Base-by-base conservation (phyloP, 345 rosid species). In the Populus deltoides region DNA sequence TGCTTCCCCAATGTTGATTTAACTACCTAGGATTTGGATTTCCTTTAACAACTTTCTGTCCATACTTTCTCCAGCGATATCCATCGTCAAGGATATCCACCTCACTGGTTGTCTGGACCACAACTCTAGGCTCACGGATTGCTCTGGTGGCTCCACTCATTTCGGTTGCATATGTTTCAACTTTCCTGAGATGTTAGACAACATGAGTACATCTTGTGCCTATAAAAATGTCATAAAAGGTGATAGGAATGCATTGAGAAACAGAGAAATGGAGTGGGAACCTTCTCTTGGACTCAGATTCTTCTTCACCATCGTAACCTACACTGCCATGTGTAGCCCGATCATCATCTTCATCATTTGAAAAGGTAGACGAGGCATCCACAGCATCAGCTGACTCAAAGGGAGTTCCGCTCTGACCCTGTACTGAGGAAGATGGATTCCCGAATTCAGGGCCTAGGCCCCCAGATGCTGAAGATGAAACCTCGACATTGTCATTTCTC, bases 21-120 rank as follows among this genome's bases (percentile, higher is more conserved):
- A 53, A 75, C 47, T 59, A 95, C 99, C 99, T 93, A 5, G 99
- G 99, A 76, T 96, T 96, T 39, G 99, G 98, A 79, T 96, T 96
- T 75, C 99, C 99, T 90, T 96, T 96, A 55, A 96, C 99, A 59
- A 96, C 99, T 88, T 96, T 96, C 87, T 96, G 99, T 67, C 99
- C 98, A 70, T 96, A 96, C 83, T 96, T 96, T 81, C 98, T 86
- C 99, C 99, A 96, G 51, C 97, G 92, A 78, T 96, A 96, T 24
- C 99, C 97, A 85, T 96, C 99, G 53, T 96, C 99, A 8, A 96
- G 95, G 72, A 96, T 96, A 82, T 93, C 97, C 61, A 96, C 97
- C 79, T 93, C 99, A 73, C 99, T 96, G 9, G 97, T 93, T 77
- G 99, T 96, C 86, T 96, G 99, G 75, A 96, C 99, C 68, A 96